Conservation (phyloP, 2,329 filamentous ascomycete genomes). For the Nakataea oryzae region DNA sequence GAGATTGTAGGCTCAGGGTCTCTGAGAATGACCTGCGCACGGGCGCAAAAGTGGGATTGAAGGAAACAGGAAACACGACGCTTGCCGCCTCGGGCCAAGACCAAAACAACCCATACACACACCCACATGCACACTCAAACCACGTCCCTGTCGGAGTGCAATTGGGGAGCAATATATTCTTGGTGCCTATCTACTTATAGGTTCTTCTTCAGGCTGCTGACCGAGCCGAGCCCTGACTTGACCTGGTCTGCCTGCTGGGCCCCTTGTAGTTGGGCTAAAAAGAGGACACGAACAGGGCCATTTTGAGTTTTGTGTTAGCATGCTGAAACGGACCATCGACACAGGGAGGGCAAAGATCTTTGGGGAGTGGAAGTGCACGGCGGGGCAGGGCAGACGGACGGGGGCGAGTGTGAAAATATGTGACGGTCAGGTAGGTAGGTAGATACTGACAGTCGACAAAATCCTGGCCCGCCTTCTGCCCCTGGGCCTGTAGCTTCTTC, state of each 20-base stretch:
- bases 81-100: no score
- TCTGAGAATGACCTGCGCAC: no score
- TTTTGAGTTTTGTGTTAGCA: neutral
- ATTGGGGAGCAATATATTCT: neutral
- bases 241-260: conserved; percentile 23
- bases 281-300: neutral
- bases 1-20: no score
- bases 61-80: no score
- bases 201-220: conserved; percentile 20
- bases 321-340: neutral
- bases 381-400: neutral
- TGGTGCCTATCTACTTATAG: conserved; percentile 8
- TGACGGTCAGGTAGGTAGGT: neutral
- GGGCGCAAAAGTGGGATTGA: no score
- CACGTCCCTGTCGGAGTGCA: no score
- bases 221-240: conserved; percentile 15
- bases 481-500: conserved; percentile 25
- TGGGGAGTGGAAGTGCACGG: neutral
- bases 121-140: no score
- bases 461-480: conserved; percentile 25
- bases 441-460: conserved; percentile 22
- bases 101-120: no score
- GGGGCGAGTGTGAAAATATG: no score
- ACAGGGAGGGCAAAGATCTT: neutral
- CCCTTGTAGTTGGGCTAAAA: conserved; percentile 22